Conservation (phyloP, 2,329 filamentous ascomycete species). For the Coniochaeta prunicola region DNA sequence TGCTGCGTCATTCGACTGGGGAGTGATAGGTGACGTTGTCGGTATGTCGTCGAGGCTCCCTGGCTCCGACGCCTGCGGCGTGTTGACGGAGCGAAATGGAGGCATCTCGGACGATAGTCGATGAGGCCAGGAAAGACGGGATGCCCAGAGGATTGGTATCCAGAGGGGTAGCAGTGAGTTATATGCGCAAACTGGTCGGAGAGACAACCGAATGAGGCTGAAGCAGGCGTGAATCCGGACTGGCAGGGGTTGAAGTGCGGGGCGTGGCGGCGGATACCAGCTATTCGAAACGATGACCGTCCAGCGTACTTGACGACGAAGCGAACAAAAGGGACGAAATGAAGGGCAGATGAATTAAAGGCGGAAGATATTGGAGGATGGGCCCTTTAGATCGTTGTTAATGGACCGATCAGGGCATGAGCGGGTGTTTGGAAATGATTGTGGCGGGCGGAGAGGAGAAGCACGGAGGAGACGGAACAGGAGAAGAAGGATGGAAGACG, state of each 20-base stretch:
- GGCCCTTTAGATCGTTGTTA: constrained; percentile 8
- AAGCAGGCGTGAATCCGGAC: constrained; percentile 17
- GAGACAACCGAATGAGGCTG: constrained; percentile 20
- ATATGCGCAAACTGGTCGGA: constrained; percentile 5
- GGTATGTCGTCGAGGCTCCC: constrained; percentile 44
- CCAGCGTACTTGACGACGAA: constrained; percentile 5
- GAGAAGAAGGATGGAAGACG: background rate
- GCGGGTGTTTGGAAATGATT: background rate
- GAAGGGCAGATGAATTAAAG: constrained; percentile 9
- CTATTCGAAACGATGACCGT: constrained; percentile 5
- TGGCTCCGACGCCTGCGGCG: constrained; percentile 35
- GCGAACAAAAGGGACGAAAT: constrained; percentile 2
- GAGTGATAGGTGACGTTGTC: constrained; percentile 28
- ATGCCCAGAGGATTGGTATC: background rate
- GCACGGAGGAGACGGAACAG: background rate
- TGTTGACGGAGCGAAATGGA: constrained; percentile 55
- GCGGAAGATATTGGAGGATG: background rate
- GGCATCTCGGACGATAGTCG: constrained; percentile 38
- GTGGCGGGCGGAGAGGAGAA: background rate
- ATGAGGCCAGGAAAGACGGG: background rate
- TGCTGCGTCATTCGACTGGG: background rate
- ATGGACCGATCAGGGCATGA: constrained; percentile 1
- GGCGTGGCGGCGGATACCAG: constrained; percentile 12
- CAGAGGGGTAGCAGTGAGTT: constrained; percentile 12
- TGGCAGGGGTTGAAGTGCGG: constrained; percentile 20